Base-by-base conservation (phyloP, 2,329 filamentous ascomycete genomes). In the Aspergillus piperis region DNA sequence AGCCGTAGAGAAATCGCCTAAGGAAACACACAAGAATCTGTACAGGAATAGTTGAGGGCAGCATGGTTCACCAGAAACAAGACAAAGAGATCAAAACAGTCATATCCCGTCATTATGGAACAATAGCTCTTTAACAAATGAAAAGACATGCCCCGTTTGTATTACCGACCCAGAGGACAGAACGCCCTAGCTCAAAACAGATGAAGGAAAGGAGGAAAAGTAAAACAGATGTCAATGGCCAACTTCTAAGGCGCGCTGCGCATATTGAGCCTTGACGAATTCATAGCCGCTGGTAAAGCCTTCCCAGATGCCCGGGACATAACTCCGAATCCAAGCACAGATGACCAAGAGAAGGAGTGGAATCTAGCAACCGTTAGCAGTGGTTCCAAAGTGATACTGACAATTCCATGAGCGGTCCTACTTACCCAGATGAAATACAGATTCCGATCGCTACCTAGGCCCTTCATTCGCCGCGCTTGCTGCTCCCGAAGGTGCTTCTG, bases 401-500 rank as follows among this genome's bases (percentile, higher is more conserved):
- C 5, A 44, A 11, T n/a, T 19, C 19, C 10, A 15, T 23, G 10
- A 23, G 13, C 11, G 17, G 44, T 10, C 27, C 32, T 13, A 73
- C 80, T 74, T 75, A 83, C 81, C 82, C 82, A 84, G 64, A 84
- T 73, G 67, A 82, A 81, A 68, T 82, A 83, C n/a, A 83, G 72
- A 63, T 83, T 83, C 59, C 79, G 74, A 65, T 84, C 82, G 59
- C 76, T 81, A 54, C 73, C 74, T 21, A 83, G 71, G 25, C 77
- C 76, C 70, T 83, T 83, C 71, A 83, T 78, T 56, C 78, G 78
- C 52, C 73, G 75, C 32, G 78, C 78, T 64, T 82, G 80, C 52
- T 80, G 78, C 53, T 75, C 74, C 58, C 79, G 71, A 23, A 82
- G 73, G 62, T 80, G 76, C 62, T 81, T 78, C 62, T 81, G 78